phyloP scores from a whole-genome alignment of 2,329 filamentous ascomycete species.

The Phaeomoniella chlamydospora region DNA sequence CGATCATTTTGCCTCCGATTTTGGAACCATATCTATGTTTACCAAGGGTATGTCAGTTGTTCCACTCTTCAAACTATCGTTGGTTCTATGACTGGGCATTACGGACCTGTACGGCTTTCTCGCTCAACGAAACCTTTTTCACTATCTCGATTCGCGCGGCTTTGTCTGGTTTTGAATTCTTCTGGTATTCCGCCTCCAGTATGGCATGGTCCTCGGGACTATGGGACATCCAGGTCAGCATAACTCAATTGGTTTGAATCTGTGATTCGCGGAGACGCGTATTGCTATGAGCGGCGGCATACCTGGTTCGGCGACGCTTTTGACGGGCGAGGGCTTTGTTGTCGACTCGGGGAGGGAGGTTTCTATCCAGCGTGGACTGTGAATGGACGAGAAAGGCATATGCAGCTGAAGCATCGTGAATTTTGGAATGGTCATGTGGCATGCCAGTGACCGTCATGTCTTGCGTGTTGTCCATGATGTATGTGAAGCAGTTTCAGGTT shows the following conservation, averaged over 20 bases:
- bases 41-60: slow-evolving; percentile 12
- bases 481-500: background rate
- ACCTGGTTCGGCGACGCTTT: slow-evolving; percentile 49
- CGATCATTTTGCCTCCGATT: slow-evolving; percentile 88
- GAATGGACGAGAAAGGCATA: slow-evolving; percentile 48
- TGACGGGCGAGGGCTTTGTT: slow-evolving; percentile 46
- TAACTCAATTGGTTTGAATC: background rate
- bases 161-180: slow-evolving; percentile 86
- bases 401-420: slow-evolving; percentile 9
- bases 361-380: slow-evolving; percentile 39
- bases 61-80: slow-evolving; percentile 7
- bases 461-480: background rate
- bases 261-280: background rate
- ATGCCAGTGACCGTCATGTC: background rate
- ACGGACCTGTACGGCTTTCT: slow-evolving; percentile 91
- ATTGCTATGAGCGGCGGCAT: slow-evolving; percentile 11
- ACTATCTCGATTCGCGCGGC: slow-evolving; percentile 72
- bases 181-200: slow-evolving; percentile 71
- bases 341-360: slow-evolving; percentile 41
- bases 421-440: background rate
- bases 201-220: slow-evolving; percentile 82
- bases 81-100: slow-evolving; percentile 3
- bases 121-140: slow-evolving; percentile 70
- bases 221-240: slow-evolving; percentile 3
- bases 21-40: slow-evolving; percentile 82